A percentile compares a stretch with the other conserved stretches of the same genome.
These are phyloP conservation scores for Abrus pulchellus DNA, from an alignment of 306 rosid genomes.

Conservation along the genomic window DNA sequence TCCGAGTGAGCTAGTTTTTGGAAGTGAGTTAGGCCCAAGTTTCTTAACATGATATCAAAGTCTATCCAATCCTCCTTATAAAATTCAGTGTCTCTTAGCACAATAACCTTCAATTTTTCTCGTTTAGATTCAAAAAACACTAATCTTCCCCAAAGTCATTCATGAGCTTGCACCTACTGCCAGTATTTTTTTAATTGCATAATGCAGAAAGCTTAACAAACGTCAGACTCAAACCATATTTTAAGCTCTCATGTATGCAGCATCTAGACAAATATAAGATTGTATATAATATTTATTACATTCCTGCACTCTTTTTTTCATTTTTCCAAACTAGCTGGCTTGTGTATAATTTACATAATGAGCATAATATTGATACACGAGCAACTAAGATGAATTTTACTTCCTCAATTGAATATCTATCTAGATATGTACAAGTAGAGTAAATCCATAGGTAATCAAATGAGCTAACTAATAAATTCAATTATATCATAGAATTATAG, in stretches of 20 bases:
- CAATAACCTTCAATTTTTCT: not conserved
- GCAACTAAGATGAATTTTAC: constrained; percentile 25
- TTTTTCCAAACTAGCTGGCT: constrained; percentile 31
- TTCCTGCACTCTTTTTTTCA: not conserved
- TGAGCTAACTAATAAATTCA: constrained; percentile 22
- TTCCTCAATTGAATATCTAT: not conserved
- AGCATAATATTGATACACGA: constrained; percentile 16
- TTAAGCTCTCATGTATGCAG: not conserved
- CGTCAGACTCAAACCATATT: constrained; percentile 22
- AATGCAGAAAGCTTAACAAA: constrained; percentile 36
- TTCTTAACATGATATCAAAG: too few relatives aligned
- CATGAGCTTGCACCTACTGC: not conserved
- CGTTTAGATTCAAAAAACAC: constrained; percentile 8
- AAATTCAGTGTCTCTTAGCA: not conserved
- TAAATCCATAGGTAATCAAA: constrained; percentile 12
- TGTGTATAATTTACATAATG: constrained; percentile 21
- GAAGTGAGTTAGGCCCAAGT: too few relatives aligned
- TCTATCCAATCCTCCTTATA: too few relatives aligned
- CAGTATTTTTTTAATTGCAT: constrained; percentile 6
- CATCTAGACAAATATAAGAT: constrained; percentile 1
- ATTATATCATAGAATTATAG: constrained; percentile 19
- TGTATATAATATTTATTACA: not conserved
- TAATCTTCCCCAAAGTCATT: constrained; percentile 21
- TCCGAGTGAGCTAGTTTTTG: too few relatives aligned
- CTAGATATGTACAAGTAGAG: not conserved